Base-by-base conservation (phyloP, 2,329 filamentous ascomycete species). In the Fusarium incarnatum region DNA sequence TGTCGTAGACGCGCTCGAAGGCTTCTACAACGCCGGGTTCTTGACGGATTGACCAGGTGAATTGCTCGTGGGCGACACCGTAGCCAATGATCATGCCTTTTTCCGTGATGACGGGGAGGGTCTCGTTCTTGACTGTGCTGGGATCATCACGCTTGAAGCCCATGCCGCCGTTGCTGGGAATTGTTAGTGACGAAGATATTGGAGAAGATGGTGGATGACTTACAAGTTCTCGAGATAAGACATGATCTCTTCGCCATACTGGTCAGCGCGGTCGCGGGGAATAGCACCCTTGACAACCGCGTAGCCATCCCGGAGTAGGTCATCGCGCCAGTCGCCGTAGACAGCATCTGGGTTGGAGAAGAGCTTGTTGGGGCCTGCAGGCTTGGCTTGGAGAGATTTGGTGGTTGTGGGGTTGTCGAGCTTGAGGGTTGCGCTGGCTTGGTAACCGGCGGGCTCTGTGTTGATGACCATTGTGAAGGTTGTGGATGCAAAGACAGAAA, bases 51-150 rank as follows among this genome's bases (percentile, higher is more conserved):
- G 37, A 25, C 60, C 49, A 64, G 3, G 60, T 42, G 30, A 64
- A 64, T 12, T 34, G 30, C 13, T 64, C 60, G 15, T 64, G 60
- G 3, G 49, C 59, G 8, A 64, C 37, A 3, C 60, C 60, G 9
- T 64, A 64, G 18, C 59, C 60, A 3, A 47, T 64, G 6, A 64
- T 64, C 60, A 64, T 64, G 4, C 60, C 60, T 1, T 64, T 64
- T 2, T 64, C 60, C 2, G 59, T 64, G 1, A 64, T 64, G 1
- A 64, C 20, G 1, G 60, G 60, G 3, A 64, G 15, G 0, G 12
- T 64, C 4, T 57, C 60, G 0, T 41, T 49, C 11, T 64, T 57
- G 18, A 57, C 13, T 2, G 60, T 64, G 16, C 25, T 64, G 2
- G 59, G 59, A 0, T 64, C 49, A 0, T 64, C 49, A 0, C 49